Evolutionary conservation across 345 rosid species (phyloP), one percentile per base, ranked within the genome.

Genomic region (Citropsis articulata): DNA sequence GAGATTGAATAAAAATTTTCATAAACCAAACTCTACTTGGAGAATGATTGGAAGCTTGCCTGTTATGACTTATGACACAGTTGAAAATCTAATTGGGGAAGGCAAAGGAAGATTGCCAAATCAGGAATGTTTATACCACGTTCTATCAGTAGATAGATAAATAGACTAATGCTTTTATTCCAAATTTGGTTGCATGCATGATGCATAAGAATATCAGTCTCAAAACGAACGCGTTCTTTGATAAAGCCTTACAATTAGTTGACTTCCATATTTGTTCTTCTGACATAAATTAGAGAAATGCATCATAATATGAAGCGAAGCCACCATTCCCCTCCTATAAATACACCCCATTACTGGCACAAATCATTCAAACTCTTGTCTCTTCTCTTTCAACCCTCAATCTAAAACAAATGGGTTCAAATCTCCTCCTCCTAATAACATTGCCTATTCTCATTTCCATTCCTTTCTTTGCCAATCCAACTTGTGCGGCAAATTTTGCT

Each of bases 391-490:
- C 50, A 45, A 45, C 50, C 50, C 50, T 16, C 13, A 45, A 45
- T 13, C 50, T 45, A 63, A 12, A 60, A 7, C 0, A 22, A 63
- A 85, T 82, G 87, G 82, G 80, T 66, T 22, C 69, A 28, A 64
- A 73, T 7, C 57, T 77, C 73, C 50, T 83, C 72, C 72, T 66
- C 56, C 56, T 40, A 36, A 30, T 72, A 31, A 27, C 66, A 27
- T n/a, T 76, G 2, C 61, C 48, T 55, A 50, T 67, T 65, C 61
- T 75, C 56, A n/a, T 79, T 75, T 6, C 84, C 69, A 57, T 80
- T 77, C 85, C 82, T 77, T 83, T 84, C 77, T 75, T 77, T 45
- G 48, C 70, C 76, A 45, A 78, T 75, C 79, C 80, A 70, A 73
- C 86, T 62, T 65, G 71, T 57, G 76, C 66, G 6, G 73, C 82